Percentiles rank a stretch among this genome's conserved stretches.
Evolutionary conservation across 1,139 yeast genomes (phyloP).

Genomic region (Yamadazyma songkhlaensis): DNA sequence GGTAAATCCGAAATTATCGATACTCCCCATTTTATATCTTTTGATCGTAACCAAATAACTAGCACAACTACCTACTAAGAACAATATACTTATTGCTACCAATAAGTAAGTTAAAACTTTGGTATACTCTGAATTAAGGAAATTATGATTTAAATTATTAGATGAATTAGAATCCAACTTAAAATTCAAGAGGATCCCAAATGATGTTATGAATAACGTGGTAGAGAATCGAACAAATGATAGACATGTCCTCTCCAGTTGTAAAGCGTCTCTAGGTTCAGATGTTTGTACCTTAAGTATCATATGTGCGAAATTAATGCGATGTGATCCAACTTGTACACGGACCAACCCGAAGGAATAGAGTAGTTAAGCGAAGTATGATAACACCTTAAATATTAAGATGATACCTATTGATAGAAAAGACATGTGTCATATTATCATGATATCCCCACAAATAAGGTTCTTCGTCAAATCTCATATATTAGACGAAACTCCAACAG

Average conservation of each 20-base stretch:
- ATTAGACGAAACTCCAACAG: too few relatives aligned
- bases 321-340: background rate
- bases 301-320: constrained; percentile 1
- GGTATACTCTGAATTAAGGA: constrained; percentile 21
- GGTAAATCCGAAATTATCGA: constrained; percentile 38
- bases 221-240: constrained; percentile 52
- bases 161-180: constrained; percentile 33
- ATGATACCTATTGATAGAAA: too few relatives aligned
- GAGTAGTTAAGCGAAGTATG: too few relatives aligned
- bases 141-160: constrained; percentile 6
- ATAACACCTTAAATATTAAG: too few relatives aligned
- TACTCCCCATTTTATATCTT: constrained; percentile 42
- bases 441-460: too few relatives aligned
- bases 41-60: constrained; percentile 48
- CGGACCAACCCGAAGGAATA: too few relatives aligned
- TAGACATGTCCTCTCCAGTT: constrained; percentile 57
- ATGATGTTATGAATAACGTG: constrained; percentile 48
- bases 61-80: constrained; percentile 38
- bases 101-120: constrained; percentile 38
- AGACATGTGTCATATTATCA: too few relatives aligned
- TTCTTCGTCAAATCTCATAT: too few relatives aligned
- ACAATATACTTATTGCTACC: constrained; percentile 36
- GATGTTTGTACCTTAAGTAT: constrained; percentile 45
- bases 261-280: constrained; percentile 62
- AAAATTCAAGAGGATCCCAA: constrained; percentile 52